Conservation (phyloP, 768 basidiomycete species). For the Hortiboletus flavorubellus region DNA sequence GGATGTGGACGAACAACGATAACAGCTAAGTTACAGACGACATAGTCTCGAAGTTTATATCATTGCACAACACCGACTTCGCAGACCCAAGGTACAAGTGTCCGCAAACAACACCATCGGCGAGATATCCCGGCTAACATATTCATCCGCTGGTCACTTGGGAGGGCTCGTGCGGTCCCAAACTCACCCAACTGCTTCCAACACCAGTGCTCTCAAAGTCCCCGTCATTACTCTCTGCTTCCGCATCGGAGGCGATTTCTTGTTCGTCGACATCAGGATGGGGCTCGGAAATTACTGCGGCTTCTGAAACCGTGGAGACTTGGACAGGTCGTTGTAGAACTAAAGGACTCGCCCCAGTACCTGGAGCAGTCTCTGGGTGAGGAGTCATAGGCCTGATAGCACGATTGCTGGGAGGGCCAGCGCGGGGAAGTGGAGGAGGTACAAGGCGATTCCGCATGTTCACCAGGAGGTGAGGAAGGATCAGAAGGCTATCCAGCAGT, state of each 20-base stretch:
- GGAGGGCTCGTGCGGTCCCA: conserved; percentile 32
- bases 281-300: conserved; percentile 9
- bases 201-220: conserved; percentile 49
- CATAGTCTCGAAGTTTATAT: not conserved
- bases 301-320: conserved; percentile 8
- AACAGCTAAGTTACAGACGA: conserved; percentile 10
- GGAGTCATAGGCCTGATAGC: conserved; percentile 14
- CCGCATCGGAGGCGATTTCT: conserved; percentile 61
- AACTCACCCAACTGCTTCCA: conserved; percentile 69
- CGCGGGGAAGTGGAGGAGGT: conserved; percentile 44
- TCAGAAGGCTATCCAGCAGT: conserved; percentile 62
- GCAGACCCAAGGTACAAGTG: not conserved
- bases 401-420: conserved; percentile 31
- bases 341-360: not conserved
- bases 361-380: conserved; percentile 9
- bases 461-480: conserved; percentile 62
- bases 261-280: conserved; percentile 15
- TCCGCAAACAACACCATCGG: not conserved
- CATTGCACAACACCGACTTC: not conserved
- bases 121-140: not conserved
- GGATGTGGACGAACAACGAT: not conserved
- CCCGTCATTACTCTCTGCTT: conserved; percentile 61
- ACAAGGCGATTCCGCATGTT: conserved; percentile 59
- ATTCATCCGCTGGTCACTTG: conserved; percentile 10
- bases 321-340: conserved; percentile 5